Conservation (phyloP, 75 land plant genomes). For the Pseudotsuga menziesii region DNA sequence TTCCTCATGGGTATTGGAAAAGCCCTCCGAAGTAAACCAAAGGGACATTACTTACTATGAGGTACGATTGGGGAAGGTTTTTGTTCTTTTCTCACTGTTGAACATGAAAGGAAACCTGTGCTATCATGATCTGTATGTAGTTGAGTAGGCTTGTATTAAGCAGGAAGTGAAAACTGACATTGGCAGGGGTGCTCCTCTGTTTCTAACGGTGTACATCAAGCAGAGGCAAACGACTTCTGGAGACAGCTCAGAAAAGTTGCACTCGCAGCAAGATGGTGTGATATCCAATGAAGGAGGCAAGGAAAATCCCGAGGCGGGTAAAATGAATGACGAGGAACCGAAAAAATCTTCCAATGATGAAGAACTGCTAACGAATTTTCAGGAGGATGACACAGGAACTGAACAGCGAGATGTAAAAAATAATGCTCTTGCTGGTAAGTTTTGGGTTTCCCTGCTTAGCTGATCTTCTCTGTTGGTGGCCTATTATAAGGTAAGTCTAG, state of each 20-base stretch:
- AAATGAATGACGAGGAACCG: background rate
- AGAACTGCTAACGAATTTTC: background rate
- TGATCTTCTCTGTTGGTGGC: background rate
- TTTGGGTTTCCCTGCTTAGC: background rate
- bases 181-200: background rate
- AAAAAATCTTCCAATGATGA: background rate
- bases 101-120: background rate
- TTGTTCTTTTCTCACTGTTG: background rate
- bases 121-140: background rate
- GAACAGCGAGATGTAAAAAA: background rate
- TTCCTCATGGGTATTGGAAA: conserved; percentile 79
- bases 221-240: background rate
- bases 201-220: background rate
- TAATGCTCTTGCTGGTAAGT: background rate
- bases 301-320: background rate
- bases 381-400: background rate
- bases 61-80: background rate
- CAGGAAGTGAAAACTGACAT: background rate
- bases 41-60: conserved; percentile 4
- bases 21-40: conserved; percentile 15
- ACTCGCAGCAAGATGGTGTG: background rate
- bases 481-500: background rate
- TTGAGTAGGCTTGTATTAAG: background rate
- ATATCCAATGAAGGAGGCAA: background rate
- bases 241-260: background rate